These are phyloP conservation scores for Skeletonema tropicum DNA, from an alignment of 108 stramenopile species.

Conservation along the genomic window DNA sequence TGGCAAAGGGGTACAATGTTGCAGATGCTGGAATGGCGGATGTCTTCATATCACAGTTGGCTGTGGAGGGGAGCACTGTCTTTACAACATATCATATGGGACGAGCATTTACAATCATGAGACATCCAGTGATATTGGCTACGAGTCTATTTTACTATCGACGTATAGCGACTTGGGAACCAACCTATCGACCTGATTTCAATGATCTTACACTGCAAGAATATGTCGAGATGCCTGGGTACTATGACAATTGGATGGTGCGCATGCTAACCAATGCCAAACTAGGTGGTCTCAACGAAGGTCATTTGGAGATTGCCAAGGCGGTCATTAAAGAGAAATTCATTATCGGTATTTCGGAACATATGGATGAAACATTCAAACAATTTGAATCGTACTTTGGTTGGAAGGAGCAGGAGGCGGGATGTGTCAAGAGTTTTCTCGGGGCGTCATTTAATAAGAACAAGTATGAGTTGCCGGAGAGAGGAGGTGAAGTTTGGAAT, in stretches of 20 bases:
- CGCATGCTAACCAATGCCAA: constrained; percentile 48
- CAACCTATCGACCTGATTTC: constrained; percentile 45
- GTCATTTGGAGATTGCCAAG: constrained; percentile 50
- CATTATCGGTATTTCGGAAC: constrained; percentile 44
- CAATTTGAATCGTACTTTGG: constrained; percentile 50
- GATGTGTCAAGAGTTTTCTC: constrained; percentile 29
- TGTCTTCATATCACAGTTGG: constrained; percentile 36
- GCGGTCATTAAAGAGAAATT: constrained; percentile 42
- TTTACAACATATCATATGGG: constrained; percentile 31
- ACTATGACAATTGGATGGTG: constrained; percentile 57
- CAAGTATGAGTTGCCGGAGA: constrained; percentile 28
- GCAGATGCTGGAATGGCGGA: constrained; percentile 33
- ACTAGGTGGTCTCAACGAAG: constrained; percentile 39
- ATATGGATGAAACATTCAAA: constrained; percentile 44
- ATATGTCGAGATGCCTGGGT: constrained; percentile 33
- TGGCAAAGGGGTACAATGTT: constrained; percentile 16
- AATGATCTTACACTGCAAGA: constrained; percentile 40
- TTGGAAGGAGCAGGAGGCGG: constrained; percentile 39
- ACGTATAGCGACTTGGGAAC: constrained; percentile 50
- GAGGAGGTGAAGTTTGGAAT: constrained; percentile 29
- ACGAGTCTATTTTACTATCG: constrained; percentile 49
- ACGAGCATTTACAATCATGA: constrained; percentile 43
- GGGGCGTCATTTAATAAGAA: constrained; percentile 24
- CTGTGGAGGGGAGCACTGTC: constrained; percentile 36
- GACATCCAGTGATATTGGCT: constrained; percentile 39